Conservation (phyloP, 768 basidiomycete species). For the Gyrodon lividus region DNA sequence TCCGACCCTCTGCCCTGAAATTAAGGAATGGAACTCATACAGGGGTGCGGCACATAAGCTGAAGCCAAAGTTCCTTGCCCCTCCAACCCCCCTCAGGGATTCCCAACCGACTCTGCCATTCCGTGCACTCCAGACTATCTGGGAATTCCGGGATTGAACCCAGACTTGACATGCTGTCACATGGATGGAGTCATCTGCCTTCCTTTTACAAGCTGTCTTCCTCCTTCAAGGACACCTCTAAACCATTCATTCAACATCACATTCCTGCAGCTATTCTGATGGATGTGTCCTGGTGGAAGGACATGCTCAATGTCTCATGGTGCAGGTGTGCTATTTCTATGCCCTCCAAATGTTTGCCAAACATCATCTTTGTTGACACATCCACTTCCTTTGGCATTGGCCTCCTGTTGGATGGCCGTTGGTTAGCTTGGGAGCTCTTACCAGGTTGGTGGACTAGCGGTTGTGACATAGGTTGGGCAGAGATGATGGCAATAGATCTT, state of each 20-base stretch:
- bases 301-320: too few species aligned
- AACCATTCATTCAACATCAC: background rate
- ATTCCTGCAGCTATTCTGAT: background rate
- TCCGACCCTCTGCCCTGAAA: too few species aligned
- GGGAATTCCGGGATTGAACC: too few species aligned
- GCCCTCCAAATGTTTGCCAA: conserved; percentile 4
- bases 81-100: too few species aligned
- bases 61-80: too few species aligned
- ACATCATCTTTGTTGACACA: conserved; percentile 38
- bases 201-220: background rate
- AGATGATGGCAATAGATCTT: conserved; percentile 44
- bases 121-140: too few species aligned
- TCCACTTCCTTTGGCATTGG: conserved; percentile 43
- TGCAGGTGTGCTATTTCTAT: background rate
- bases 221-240: background rate
- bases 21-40: too few species aligned
- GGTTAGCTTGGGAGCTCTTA: conserved; percentile 41
- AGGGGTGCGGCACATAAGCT: too few species aligned
- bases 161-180: too few species aligned
- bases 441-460: conserved; percentile 29
- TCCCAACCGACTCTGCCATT: too few species aligned
- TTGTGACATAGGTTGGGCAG: conserved; percentile 43
- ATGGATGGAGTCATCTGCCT: background rate
- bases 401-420: conserved; percentile 31
- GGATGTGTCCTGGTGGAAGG: background rate